A percentile compares a stretch with the other conserved stretches of the same genome.
phyloP scores from a whole-genome alignment of 192 early-diverging fungal genomes.

The Coemansia sp. region DNA sequence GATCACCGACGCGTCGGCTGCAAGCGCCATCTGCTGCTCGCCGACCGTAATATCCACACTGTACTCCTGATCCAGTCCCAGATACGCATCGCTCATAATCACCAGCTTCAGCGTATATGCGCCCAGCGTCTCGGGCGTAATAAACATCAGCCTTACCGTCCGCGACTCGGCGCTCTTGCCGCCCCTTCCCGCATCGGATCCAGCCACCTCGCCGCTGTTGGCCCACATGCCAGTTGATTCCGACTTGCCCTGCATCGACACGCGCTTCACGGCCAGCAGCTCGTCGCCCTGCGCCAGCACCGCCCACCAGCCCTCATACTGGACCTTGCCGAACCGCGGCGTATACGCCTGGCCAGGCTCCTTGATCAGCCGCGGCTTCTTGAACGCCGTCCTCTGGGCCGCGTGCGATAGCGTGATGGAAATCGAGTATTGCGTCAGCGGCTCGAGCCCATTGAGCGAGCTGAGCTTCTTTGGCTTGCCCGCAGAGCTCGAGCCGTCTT shows the following conservation, averaged over 20 bases:
- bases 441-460: slow-evolving; percentile 20
- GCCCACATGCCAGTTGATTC: slow-evolving; percentile 8
- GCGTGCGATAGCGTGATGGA: slow-evolving; percentile 35
- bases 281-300: slow-evolving; percentile 74
- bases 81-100: slow-evolving; percentile 76
- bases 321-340: slow-evolving; percentile 85
- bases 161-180: background rate
- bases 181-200: background rate
- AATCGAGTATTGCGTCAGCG: slow-evolving; percentile 47
- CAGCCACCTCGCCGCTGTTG: background rate
- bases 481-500: background rate
- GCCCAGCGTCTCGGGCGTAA: slow-evolving; percentile 62
- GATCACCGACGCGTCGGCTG: slow-evolving; percentile 13
- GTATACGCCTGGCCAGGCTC: slow-evolving; percentile 66
- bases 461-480: background rate
- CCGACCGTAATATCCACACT: slow-evolving; percentile 45
- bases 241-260: slow-evolving; percentile 60
- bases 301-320: slow-evolving; percentile 94
- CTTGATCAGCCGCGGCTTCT: slow-evolving; percentile 10
- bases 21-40: slow-evolving; percentile 24
- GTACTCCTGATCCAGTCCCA: slow-evolving; percentile 67
- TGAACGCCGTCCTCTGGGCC: slow-evolving; percentile 23
- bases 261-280: slow-evolving; percentile 77
- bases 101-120: slow-evolving; percentile 56
- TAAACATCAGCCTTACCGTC: slow-evolving; percentile 55